A percentile compares a stretch with the other conserved stretches of the same genome.
These are phyloP conservation scores for Leccinum subgranulosum DNA, from an alignment of 768 basidiomycete genomes.

Conservation along the genomic window DNA sequence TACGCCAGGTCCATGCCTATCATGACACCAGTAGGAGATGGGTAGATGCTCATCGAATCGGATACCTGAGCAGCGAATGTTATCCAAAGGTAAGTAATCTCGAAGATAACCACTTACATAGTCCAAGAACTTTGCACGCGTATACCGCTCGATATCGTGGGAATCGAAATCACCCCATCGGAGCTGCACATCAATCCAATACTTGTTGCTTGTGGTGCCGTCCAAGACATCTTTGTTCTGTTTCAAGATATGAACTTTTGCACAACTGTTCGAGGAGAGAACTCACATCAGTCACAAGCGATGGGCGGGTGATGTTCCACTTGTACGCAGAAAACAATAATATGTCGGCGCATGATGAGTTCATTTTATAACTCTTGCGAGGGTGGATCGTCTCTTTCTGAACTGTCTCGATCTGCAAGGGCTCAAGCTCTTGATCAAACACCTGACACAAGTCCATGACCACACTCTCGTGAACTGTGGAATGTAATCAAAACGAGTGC, in stretches of 20 bases:
- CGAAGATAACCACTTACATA: slow-evolving; percentile 53
- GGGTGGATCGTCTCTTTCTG: slow-evolving; percentile 99
- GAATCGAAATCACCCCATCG: slow-evolving; percentile 99
- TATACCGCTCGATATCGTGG: slow-evolving; percentile 98
- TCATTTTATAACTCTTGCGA: slow-evolving; percentile 99
- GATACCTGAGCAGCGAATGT: slow-evolving; percentile 54
- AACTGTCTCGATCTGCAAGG: slow-evolving; percentile 97
- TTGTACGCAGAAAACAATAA: slow-evolving; percentile 94
- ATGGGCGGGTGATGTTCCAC: slow-evolving; percentile 98
- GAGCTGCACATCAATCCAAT: slow-evolving; percentile 95
- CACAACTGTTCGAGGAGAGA: neutral
- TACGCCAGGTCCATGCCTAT: slow-evolving; percentile 99
- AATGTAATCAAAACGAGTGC: slow-evolving; percentile 9
- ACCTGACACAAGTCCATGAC: slow-evolving; percentile 98
- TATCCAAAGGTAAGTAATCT: neutral
- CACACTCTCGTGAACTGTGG: slow-evolving; percentile 80
- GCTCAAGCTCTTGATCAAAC: slow-evolving; percentile 98
- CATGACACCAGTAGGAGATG: slow-evolving; percentile 97
- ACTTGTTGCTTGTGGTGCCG: slow-evolving; percentile 98
- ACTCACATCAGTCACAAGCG: slow-evolving; percentile 87
- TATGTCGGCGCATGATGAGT: slow-evolving; percentile 99
- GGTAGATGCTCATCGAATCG: slow-evolving; percentile 98
- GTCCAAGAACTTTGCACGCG: slow-evolving; percentile 98
- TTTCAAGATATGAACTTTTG: slow-evolving; percentile 10
- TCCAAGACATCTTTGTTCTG: slow-evolving; percentile 93